Conservation (phyloP, 2,329 filamentous ascomycete species). For the Knufia petricola region DNA sequence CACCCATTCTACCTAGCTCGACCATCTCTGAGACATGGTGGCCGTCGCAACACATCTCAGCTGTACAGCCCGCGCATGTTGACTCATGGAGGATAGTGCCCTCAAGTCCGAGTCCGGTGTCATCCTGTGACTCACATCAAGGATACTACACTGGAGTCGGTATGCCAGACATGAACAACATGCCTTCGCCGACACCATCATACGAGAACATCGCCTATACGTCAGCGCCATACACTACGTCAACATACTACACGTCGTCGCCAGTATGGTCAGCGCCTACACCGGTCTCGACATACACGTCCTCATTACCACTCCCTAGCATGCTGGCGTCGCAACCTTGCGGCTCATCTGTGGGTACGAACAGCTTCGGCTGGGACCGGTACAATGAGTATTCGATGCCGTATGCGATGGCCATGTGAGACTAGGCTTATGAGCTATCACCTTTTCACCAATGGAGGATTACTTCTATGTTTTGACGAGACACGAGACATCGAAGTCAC, state of each 20-base stretch:
- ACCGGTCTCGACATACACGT: slow-evolving; percentile 38
- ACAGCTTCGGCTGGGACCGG: slow-evolving; percentile 75
- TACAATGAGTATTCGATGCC: slow-evolving; percentile 70
- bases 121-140: slow-evolving; percentile 60
- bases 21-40: slow-evolving; percentile 66
- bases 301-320: slow-evolving; percentile 72
- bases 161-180: slow-evolving; percentile 59
- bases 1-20: slow-evolving; percentile 75
- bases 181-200: slow-evolving; percentile 69
- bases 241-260: slow-evolving; percentile 62
- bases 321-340: slow-evolving; percentile 75
- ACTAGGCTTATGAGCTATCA: slow-evolving; percentile 32
- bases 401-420: slow-evolving; percentile 73
- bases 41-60: slow-evolving; percentile 60
- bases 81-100: slow-evolving; percentile 87
- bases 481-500: slow-evolving; percentile 6
- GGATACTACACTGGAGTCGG: slow-evolving; percentile 72
- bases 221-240: slow-evolving; percentile 51
- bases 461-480: slow-evolving; percentile 7
- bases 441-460: background rate
- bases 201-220: slow-evolving; percentile 65
- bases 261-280: slow-evolving; percentile 60
- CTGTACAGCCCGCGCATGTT: slow-evolving; percentile 58
- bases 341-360: slow-evolving; percentile 66
- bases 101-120: slow-evolving; percentile 73